Conservation (phyloP, 75 land plant species). For the Cryptomeria japonica region DNA sequence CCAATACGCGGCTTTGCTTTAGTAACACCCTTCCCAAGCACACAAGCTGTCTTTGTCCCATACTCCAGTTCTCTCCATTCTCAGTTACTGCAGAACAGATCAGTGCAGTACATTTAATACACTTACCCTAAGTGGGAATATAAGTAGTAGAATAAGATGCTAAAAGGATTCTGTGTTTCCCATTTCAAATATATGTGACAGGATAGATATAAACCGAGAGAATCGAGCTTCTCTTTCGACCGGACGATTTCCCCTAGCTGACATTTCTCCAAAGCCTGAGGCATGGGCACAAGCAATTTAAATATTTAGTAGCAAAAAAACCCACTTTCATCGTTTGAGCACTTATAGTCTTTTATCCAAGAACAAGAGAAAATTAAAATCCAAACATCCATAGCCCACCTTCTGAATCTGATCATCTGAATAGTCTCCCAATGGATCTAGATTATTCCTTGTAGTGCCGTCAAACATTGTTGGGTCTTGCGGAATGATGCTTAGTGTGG, state of each 20-base stretch:
- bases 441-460: constrained; percentile 38
- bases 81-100: constrained; percentile 21
- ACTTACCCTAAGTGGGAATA: not conserved
- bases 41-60: constrained; percentile 24
- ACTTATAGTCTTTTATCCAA: not conserved
- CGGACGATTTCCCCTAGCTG: constrained; percentile 25
- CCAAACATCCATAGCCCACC: constrained; percentile 12
- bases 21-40: constrained; percentile 22
- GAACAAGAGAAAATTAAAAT: not conserved
- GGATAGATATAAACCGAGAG: constrained; percentile 13
- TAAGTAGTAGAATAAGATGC: not conserved
- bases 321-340: not conserved
- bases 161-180: not conserved
- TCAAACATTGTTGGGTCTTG: constrained; percentile 53
- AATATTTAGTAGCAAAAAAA: not conserved
- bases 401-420: constrained; percentile 43
- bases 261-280: constrained; percentile 26
- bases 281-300: not conserved
- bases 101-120: not conserved
- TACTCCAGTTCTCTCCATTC: constrained; percentile 40
- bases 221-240: constrained; percentile 24
- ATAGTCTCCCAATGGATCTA: constrained; percentile 39
- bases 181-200: not conserved
- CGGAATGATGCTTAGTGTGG: constrained; percentile 47
- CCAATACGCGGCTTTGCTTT: constrained; percentile 11